Evolutionary conservation across 2,329 filamentous ascomycete genomes (phyloP).

Genomic region (Zymoseptoria brevis): DNA sequence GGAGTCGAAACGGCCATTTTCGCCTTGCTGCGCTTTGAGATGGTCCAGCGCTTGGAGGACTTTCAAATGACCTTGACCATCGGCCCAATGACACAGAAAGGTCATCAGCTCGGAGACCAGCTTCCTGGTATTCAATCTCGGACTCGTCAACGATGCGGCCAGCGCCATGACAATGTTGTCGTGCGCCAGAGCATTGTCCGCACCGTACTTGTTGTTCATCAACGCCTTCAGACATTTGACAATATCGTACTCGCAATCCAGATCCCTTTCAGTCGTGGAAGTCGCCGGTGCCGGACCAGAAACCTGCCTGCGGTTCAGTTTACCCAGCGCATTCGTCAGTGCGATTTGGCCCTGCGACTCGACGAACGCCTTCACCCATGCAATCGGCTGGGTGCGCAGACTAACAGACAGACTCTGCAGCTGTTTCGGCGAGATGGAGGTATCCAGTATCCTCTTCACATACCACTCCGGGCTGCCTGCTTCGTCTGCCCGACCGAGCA

Average conservation of each 20-base stretch:
- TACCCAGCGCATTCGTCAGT: conserved; percentile 83
- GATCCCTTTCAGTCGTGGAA: conserved; percentile 62
- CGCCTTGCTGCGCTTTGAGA: conserved; percentile 77
- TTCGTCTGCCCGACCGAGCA: conserved; percentile 76
- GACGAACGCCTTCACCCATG: conserved; percentile 91
- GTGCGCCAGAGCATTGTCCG: conserved; percentile 86
- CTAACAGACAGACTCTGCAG: conserved; percentile 91
- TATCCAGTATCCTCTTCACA: conserved; percentile 92
- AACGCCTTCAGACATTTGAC: conserved; percentile 94
- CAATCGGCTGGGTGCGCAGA: conserved; percentile 89
- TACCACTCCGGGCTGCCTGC: conserved; percentile 98
- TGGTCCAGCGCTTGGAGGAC: conserved; percentile 89
- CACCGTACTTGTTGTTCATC: conserved; percentile 99
- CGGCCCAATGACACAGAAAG: conserved; percentile 90
- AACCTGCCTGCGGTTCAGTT: conserved; percentile 82
- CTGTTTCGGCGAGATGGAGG: conserved; percentile 83
- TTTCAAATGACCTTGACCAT: conserved; percentile 81
- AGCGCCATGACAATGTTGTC: conserved; percentile 85
- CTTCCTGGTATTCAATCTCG: conserved; percentile 83
- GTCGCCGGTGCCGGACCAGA: conserved; percentile 61
- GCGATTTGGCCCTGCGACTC: conserved; percentile 96
- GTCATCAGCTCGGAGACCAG: conserved; percentile 93
- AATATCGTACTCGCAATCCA: conserved; percentile 92
- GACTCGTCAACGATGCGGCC: conserved; percentile 77
- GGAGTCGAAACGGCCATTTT: conserved; percentile 92